These are phyloP conservation scores for Exophiala alcalophila DNA, from an alignment of 2,329 filamentous ascomycete species.

Conservation along the genomic window DNA sequence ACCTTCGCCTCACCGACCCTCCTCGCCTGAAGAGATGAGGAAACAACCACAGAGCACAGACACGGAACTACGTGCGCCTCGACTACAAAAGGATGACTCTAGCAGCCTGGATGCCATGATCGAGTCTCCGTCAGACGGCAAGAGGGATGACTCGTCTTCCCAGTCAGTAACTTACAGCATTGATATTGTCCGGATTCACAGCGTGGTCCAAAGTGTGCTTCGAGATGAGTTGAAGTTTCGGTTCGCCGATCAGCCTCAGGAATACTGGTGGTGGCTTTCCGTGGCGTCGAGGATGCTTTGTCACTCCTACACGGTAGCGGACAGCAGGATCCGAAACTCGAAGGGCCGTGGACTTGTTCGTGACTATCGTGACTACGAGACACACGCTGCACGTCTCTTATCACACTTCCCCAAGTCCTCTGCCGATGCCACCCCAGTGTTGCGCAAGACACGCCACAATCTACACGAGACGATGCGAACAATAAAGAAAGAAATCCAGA, in stretches of 20 bases:
- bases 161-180: slow-evolving; percentile 32
- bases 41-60: slow-evolving; percentile 2
- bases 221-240: slow-evolving; percentile 43
- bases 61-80: background rate
- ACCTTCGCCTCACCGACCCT: slow-evolving; percentile 11
- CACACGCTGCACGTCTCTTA: slow-evolving; percentile 42
- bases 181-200: slow-evolving; percentile 49
- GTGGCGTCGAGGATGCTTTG: slow-evolving; percentile 43
- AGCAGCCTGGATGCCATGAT: slow-evolving; percentile 14
- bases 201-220: slow-evolving; percentile 48
- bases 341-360: slow-evolving; percentile 42
- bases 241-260: slow-evolving; percentile 28
- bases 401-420: slow-evolving; percentile 40
- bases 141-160: slow-evolving; percentile 19
- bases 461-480: slow-evolving; percentile 37
- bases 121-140: slow-evolving; percentile 11
- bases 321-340: slow-evolving; percentile 39
- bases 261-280: slow-evolving; percentile 44
- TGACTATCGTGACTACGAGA: slow-evolving; percentile 49
- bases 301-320: slow-evolving; percentile 43
- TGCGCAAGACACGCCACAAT: slow-evolving; percentile 38
- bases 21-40: slow-evolving; percentile 16
- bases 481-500: slow-evolving; percentile 43
- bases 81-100: slow-evolving; percentile 11
- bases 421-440: slow-evolving; percentile 30